Evolutionary conservation across 2,329 filamentous ascomycete genomes (phyloP).

Genomic region (Ceratocystis smalleyi): DNA sequence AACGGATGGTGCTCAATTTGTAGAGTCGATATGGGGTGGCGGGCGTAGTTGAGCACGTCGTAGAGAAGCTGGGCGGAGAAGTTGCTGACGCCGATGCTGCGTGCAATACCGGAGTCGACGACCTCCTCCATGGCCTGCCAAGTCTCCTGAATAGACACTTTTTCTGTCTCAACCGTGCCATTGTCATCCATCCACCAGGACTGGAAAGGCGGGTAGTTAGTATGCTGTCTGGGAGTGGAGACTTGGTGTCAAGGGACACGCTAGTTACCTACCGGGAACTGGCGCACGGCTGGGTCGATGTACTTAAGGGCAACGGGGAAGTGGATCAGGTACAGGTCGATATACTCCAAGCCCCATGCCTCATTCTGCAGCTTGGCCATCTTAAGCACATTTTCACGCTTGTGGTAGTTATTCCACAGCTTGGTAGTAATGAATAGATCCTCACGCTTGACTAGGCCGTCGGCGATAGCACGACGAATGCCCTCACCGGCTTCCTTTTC

Average conservation of each 20-base stretch:
- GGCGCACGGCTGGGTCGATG: conserved; percentile 62
- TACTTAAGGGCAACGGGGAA: conserved; percentile 79
- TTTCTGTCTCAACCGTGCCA: conserved; percentile 22
- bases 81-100: conserved; percentile 68
- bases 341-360: conserved; percentile 77
- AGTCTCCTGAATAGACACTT: conserved; percentile 62
- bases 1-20: conserved; percentile 89
- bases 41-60: conserved; percentile 64
- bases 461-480: conserved; percentile 62
- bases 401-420: conserved; percentile 87
- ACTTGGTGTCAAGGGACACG: too few relatives aligned
- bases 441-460: conserved; percentile 48
- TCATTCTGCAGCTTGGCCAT: conserved; percentile 62
- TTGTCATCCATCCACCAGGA: conserved; percentile 15
- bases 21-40: conserved; percentile 57
- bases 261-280: conserved; percentile 50
- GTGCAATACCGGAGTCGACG: conserved; percentile 51
- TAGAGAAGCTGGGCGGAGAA: conserved; percentile 65
- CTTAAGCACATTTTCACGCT: conserved; percentile 57
- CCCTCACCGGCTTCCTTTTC: conserved; percentile 65
- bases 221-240: neutral
- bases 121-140: conserved; percentile 68
- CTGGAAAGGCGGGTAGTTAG: conserved; percentile 26
- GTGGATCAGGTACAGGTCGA: conserved; percentile 80
- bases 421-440: conserved; percentile 89